Base-by-base conservation (phyloP, 176 grass and related monocot genomes). In the Oryza officinalis region DNA sequence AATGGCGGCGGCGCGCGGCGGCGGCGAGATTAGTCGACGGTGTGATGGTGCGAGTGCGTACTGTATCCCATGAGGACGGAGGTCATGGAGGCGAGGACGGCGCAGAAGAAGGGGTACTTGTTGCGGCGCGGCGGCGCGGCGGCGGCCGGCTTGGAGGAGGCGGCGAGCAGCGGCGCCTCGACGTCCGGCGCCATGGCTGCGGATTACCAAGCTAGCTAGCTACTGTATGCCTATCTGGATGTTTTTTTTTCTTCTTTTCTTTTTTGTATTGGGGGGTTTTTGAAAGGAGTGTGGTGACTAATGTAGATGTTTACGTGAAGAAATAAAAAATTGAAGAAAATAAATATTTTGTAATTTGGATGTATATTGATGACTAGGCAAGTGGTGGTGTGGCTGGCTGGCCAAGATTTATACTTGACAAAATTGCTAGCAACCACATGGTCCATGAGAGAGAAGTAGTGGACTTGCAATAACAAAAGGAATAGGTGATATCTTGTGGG, bases 31-130 rank as follows among this genome's bases (percentile, higher is more conserved):
- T 18, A 18, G 13, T 0, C 45, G 45, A 15, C 0, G 45, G 45
- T 4, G 45, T 50, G 38, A 9, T 50, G 15, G 47, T 50, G 14
- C 0, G 40, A 1, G 6, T 15, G 14, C 45, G 18, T 89, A 97
- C 91, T 90, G 81, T 97, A 97, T 10, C 94, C 94, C 74, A 66
- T 73, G 84, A 97, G 84, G 63, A 93, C 83, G 81, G 94, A 91
- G 71, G 91, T 91, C 94, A 97, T 93, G 87, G 94, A 97, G 33
- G 94, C 94, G 43, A 91, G 86, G 64, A 91, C 79, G 43, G 89
- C 83, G 82, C 94, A 93, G 87, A 87, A 86, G 84, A 97, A 87
- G 69, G 89, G 78, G 59, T 89, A 93, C 66, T 73, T 91, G 84
- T 97, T 93, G 27, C 74, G 80, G 30, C 5, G 2, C 40, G 66